Base-by-base conservation (phyloP, 768 basidiomycete genomes). In the Lactifluus rugatus region DNA sequence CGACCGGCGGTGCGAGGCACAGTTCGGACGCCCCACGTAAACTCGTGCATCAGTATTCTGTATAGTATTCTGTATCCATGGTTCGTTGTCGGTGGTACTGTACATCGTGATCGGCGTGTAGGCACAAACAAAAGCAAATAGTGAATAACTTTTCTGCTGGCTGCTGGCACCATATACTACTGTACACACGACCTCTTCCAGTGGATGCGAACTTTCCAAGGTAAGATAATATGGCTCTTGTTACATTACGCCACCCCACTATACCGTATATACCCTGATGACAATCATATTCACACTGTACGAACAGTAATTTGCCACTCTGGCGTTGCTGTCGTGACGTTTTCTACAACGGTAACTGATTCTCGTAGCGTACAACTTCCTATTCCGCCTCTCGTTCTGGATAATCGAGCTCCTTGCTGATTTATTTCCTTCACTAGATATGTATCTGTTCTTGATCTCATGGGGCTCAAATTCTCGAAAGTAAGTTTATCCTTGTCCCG, bases 261-360 rank as follows among this genome's bases (percentile, higher is more conserved):
- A 5, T 47, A 19, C 8, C n/a, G 44, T 44, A 59, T 16, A 44
- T 52, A 67, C 71, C 45, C 67, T 78, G 82, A 83, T 83, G 80
- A 77, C 75, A 76, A 73, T 52, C 72, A 69, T 73, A 84, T 87
- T 84, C 83, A 84, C 82, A 86, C 84, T 86, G 81, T 82, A 80
- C 73, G 84, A 88, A 79, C 73, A 68, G 69, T 69, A 70, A 21
- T 16, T 65, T 68, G 49, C 53, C 64, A 70, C 72, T 68, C 41
- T 52, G 59, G 70, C 70, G 70, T 70, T 67, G 70, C 73, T 69
- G 76, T 76, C 54, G 67, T 82, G 83, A 82, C 68, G 70, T 70
- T 70, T 75, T 80, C 83, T 87, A 88, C 86, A 87, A 88, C 85
- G 86, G 85, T 88, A 88, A 77, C 85, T 88, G 85, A 88, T 72